These are phyloP conservation scores for Lenwebbia sp. DNA, from an alignment of 345 rosid genomes.

Conservation along the genomic window DNA sequence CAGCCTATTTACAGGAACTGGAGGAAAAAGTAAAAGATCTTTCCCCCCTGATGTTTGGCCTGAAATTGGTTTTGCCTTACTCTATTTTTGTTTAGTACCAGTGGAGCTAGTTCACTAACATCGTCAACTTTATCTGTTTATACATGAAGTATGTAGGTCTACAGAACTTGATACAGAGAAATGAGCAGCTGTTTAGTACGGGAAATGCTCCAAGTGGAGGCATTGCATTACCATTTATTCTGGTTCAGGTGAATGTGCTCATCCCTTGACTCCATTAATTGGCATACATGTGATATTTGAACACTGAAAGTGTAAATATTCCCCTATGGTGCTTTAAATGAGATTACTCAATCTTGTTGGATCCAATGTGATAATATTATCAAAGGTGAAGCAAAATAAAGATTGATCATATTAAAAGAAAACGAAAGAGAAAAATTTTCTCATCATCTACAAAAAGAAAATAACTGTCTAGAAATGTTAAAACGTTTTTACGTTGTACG, in stretches of 20 bases:
- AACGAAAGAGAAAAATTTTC: neutral
- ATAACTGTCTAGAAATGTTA: neutral
- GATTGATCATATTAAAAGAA: neutral
- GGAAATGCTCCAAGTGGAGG: conserved; percentile 82
- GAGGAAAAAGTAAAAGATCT: conserved; percentile 81
- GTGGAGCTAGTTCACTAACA: neutral
- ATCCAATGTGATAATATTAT: neutral
- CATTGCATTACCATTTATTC: conserved; percentile 91
- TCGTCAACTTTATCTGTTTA: conserved; percentile 1
- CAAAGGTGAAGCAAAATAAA: neutral
- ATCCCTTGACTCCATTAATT: neutral
- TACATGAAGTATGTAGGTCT: conserved; percentile 66
- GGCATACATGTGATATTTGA: neutral
- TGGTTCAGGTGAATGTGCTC: conserved; percentile 74
- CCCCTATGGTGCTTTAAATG: neutral
- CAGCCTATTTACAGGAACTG: conserved; percentile 74
- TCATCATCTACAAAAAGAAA: neutral
- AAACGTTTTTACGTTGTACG: neutral
- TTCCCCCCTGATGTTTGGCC: neutral
- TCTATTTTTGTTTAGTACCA: neutral
- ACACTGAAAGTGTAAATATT: neutral
- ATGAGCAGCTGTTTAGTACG: conserved; percentile 68
- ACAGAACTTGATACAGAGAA: conserved; percentile 74
- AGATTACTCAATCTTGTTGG: neutral
- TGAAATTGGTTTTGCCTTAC: neutral